These are phyloP conservation scores for Kwoniella sp. DNA, from an alignment of 768 basidiomycete species.

Conservation along the genomic window DNA sequence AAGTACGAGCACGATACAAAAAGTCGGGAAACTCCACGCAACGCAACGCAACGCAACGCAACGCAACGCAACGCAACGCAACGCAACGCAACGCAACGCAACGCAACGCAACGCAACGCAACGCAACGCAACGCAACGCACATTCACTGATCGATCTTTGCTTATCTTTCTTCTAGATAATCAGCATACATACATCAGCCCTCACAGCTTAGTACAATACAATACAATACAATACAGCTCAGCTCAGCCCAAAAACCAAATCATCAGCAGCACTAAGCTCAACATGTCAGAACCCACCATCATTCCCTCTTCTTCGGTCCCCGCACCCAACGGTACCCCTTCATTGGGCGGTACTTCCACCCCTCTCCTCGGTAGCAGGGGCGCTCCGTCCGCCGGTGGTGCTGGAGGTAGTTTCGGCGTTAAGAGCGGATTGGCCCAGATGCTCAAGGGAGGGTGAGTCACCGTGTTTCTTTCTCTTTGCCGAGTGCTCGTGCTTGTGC, in stretches of 20 bases:
- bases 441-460: slow-evolving; percentile 68
- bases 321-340: slow-evolving; percentile 25
- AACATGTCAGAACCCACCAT: slow-evolving; percentile 39
- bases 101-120: too few relatives aligned
- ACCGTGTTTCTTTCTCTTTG: neutral
- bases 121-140: too few relatives aligned
- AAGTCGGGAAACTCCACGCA: neutral
- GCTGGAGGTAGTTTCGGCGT: slow-evolving; percentile 60
- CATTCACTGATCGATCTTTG: too few relatives aligned
- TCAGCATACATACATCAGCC: too few relatives aligned
- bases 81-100: too few relatives aligned
- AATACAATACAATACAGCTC: too few relatives aligned
- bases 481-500: neutral
- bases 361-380: slow-evolving; percentile 32
- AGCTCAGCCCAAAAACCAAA: too few relatives aligned
- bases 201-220: too few relatives aligned
- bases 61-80: too few relatives aligned
- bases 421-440: slow-evolving; percentile 91
- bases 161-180: too few relatives aligned
- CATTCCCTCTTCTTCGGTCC: slow-evolving; percentile 47
- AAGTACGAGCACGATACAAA: neutral
- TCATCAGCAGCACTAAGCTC: too few relatives aligned
- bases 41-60: too few relatives aligned
- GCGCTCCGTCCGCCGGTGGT: slow-evolving; percentile 30
- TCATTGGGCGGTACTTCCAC: slow-evolving; percentile 37